phyloP scores from a whole-genome alignment of 2,329 filamentous ascomycete species.

The Diaporthe citrichinensis region DNA sequence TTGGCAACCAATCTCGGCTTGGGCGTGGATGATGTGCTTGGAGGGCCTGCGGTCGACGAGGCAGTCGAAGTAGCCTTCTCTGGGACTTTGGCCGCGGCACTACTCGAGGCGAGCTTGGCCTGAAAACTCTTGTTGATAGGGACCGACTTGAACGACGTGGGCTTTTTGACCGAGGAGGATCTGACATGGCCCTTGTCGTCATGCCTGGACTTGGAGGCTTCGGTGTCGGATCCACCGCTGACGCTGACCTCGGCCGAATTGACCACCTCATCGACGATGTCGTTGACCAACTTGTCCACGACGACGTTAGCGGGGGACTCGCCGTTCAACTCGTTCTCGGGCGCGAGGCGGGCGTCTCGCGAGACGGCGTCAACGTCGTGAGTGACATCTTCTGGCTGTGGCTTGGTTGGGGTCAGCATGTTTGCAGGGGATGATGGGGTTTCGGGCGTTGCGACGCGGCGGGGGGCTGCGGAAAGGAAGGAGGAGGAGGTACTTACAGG shows the following conservation, averaged over 20 bases:
- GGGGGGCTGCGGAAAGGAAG: constrained; percentile 21
- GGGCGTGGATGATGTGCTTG: constrained; percentile 62
- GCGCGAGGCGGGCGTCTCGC: constrained; percentile 28
- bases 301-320: constrained; percentile 63
- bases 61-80: constrained; percentile 65
- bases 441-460: constrained; percentile 51
- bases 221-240: constrained; percentile 80
- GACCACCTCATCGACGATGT: constrained; percentile 69
- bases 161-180: constrained; percentile 77
- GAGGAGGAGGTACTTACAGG: constrained; percentile 55
- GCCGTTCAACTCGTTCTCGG: constrained; percentile 63
- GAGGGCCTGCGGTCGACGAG: constrained; percentile 57
- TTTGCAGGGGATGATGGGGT: constrained; percentile 51
- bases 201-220: constrained; percentile 73
- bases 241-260: constrained; percentile 77
- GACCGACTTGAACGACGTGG: constrained; percentile 84
- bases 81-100: constrained; percentile 62
- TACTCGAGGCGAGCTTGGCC: constrained; percentile 70
- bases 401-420: constrained; percentile 61
- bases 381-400: constrained; percentile 41
- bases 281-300: constrained; percentile 70
- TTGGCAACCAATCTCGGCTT: constrained; percentile 84
- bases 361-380: constrained; percentile 35
- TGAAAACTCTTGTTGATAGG: constrained; percentile 89
- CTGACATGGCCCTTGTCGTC: constrained; percentile 72